Conservation (phyloP, 305 asterid genomes). For the Salvia sclarea region DNA sequence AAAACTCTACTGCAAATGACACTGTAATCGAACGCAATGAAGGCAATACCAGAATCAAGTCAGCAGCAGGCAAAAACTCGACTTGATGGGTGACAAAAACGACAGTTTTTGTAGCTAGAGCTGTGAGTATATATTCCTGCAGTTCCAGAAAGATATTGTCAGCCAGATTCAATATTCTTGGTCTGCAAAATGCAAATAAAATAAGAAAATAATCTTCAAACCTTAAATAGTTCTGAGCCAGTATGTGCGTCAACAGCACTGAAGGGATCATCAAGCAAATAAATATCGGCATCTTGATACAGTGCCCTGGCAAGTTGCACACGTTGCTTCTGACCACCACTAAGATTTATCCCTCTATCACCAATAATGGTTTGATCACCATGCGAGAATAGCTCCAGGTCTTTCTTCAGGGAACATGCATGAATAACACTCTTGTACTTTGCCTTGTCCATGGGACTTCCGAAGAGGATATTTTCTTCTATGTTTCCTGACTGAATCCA, state of each 20-base stretch:
- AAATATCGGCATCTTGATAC: conserved; percentile 70
- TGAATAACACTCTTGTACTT: conserved; percentile 82
- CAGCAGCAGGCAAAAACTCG: conserved; percentile 91
- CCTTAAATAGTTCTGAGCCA: conserved; percentile 82
- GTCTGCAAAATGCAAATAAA: conserved; percentile 16
- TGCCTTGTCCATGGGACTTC: conserved; percentile 88
- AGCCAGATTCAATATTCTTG: conserved; percentile 31
- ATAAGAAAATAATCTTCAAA: conserved; percentile 32
- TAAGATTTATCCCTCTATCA: conserved; percentile 72
- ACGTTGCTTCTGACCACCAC: conserved; percentile 80
- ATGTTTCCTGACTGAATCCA: conserved; percentile 98
- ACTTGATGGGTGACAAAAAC: conserved; percentile 93
- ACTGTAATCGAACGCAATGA: conserved; percentile 14
- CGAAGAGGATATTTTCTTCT: conserved; percentile 88
- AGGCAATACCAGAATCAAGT: conserved; percentile 79
- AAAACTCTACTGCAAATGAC: neutral
- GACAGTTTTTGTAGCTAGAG: conserved; percentile 76
- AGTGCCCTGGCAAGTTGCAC: conserved; percentile 75
- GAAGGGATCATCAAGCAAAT: conserved; percentile 71
- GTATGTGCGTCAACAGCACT: conserved; percentile 79
- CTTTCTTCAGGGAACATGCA: conserved; percentile 67
- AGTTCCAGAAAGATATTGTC: conserved; percentile 32
- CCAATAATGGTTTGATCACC: conserved; percentile 74
- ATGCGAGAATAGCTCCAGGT: conserved; percentile 58
- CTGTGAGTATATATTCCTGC: conserved; percentile 90